Evolutionary conservation across 2,329 filamentous ascomycete genomes (phyloP).

Genomic region (Domatiomyces globalis): DNA sequence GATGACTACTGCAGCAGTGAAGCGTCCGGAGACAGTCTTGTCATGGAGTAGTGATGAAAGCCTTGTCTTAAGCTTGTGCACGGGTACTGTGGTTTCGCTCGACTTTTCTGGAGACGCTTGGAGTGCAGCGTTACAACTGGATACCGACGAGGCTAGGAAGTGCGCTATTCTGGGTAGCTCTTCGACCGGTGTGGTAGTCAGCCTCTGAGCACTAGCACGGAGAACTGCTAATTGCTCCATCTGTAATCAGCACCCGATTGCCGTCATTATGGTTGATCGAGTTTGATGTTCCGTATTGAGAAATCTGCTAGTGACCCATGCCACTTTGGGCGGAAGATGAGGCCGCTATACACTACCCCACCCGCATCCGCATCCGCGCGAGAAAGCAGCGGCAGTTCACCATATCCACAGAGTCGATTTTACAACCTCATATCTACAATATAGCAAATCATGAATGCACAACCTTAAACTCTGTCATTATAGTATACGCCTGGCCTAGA

Average conservation of each 20-base stretch:
- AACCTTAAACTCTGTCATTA: no score
- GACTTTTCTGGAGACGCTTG: slow-evolving; percentile 40
- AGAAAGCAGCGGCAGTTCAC: no score
- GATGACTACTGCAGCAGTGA: slow-evolving; percentile 61
- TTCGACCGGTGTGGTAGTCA: slow-evolving; percentile 56
- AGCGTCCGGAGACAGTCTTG: slow-evolving; percentile 57
- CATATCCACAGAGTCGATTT: no score
- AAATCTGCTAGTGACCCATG: not conserved
- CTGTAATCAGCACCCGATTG: not conserved
- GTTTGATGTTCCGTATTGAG: not conserved
- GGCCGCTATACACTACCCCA: not conserved
- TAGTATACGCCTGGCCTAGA: no score
- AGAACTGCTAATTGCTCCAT: slow-evolving; percentile 14
- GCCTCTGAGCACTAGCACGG: slow-evolving; percentile 32
- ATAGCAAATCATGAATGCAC: no score
- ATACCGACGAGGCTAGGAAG: slow-evolving; percentile 46
- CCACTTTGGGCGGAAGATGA: not conserved
- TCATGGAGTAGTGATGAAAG: slow-evolving; percentile 67
- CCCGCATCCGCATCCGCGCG: no score
- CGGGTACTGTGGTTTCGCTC: slow-evolving; percentile 52
- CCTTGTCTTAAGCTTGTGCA: slow-evolving; percentile 70
- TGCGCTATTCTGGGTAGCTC: slow-evolving; percentile 63
- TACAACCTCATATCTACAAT: no score
- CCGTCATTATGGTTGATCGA: not conserved
- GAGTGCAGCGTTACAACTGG: slow-evolving; percentile 44